Base-by-base conservation (phyloP, 495 filamentous ascomycete species). In the Penicillium tannophilum region DNA sequence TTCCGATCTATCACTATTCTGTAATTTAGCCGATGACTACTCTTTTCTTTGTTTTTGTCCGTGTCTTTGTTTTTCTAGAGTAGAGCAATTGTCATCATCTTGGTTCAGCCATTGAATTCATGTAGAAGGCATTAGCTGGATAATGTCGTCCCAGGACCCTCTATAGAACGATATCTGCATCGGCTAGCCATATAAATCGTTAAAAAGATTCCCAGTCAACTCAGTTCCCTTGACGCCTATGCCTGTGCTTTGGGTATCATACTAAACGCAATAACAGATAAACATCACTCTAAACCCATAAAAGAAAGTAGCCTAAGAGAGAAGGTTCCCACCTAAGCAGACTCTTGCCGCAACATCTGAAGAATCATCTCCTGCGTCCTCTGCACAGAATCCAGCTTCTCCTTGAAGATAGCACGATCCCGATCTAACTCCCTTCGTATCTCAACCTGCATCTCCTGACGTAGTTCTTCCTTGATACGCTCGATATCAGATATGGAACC, bases 291-390 rank as follows among this genome's bases (percentile, higher is more conserved):
- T 1, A 9, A 36, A 36, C 10, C 33, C 33, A 36, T 23, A 23
- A 23, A 23, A 1, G 20, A 23, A 23, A 1, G 20, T 23, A 23
- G 20, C 20, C 20, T 2, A n/a, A n/a, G 20, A 23, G 20, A 23
- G 2, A 23, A 1, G 2, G 20, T 45, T 16, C n/a, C 23, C 17
- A 26, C n/a, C 70, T 65, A 72, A 23, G 62, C 44, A 59, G 74
- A 70, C 28, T 73, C 71, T 62, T 77, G 77, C 59, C 73, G 68
- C 52, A 79, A 55, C 76, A 79, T 77, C 20, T 78, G 73, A 36
- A 79, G 56, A 57, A 79, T 79, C 71, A 79, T 72, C 43, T 79
- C 72, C 54, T 79, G 77, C 1, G 72, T 78, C 54, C 72, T 57
- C 55, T 79, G 76, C 36, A 79, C 64, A 28, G 73, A 67, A 60